A percentile compares a stretch with the other conserved stretches of the same genome.
Evolutionary conservation across 1,284 basidiomycete species (phyloP).

Genomic region (Ganoderma boninense): DNA sequence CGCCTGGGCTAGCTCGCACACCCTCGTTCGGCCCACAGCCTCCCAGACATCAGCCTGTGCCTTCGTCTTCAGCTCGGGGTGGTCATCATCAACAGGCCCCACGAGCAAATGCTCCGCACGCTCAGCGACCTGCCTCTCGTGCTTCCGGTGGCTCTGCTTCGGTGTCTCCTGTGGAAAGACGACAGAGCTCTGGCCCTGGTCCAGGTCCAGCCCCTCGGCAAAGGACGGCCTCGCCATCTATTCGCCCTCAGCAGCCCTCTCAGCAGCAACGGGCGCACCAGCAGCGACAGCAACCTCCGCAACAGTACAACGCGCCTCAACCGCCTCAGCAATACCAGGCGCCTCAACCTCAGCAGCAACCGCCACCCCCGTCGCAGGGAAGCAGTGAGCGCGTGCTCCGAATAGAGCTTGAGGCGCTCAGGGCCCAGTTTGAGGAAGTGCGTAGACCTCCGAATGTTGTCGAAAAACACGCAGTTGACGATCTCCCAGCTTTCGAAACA

Average conservation of each 20-base stretch:
- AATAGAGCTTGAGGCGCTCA: conserved; percentile 44
- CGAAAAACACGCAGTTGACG: background rate
- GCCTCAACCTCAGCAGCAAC: conserved; percentile 3
- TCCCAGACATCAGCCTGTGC: background rate
- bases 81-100: background rate
- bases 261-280: background rate
- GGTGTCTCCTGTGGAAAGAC: conserved; percentile 6
- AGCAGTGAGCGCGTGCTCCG: conserved; percentile 25
- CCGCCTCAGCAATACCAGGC: conserved; percentile 8
- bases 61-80: conserved; percentile 3
- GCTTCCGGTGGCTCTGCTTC: conserved; percentile 2
- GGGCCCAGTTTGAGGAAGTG: conserved; percentile 58
- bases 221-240: background rate
- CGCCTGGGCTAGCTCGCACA: background rate
- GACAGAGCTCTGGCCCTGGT: conserved; percentile 5
- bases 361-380: conserved; percentile 18
- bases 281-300: conserved; percentile 14
- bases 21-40: background rate
- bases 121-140: background rate
- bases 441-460: background rate
- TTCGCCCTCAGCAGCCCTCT: background rate
- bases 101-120: background rate
- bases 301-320: background rate
- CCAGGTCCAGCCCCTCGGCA: conserved; percentile 5
- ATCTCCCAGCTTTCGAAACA: conserved; percentile 55